Evolutionary conservation across 768 basidiomycete species (phyloP), one percentile per base, ranked within the genome.

Genomic region (Saitozyma podzolica): DNA sequence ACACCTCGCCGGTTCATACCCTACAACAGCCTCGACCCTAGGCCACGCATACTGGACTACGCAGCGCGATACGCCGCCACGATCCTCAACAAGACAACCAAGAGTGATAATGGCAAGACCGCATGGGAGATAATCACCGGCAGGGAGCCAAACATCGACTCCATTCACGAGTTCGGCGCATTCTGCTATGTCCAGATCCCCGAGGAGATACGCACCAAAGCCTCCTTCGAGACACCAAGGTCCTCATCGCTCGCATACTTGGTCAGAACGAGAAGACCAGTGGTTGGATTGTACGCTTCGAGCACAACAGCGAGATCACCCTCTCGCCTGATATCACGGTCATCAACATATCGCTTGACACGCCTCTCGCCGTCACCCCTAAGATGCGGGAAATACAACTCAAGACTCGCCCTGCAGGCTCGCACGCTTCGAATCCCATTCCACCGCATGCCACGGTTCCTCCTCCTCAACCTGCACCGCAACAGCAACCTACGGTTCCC

Each of bases 21-120:
- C n/a, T n/a, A n/a, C n/a, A n/a, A n/a, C n/a, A n/a, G n/a, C n/a
- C n/a, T n/a, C n/a, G n/a, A n/a, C 29, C 16, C 45, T 63, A 8
- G 62, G 40, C 37, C 56, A 63, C 39, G 14, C 29, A 7, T 63
- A 49, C 62, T 63, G 62, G 62, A 63, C 50, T 59, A 39, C 41
- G 62, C 62, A n/a, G 48, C 45, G 50, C 58, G 40, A 43, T 59
- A 59, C 49, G 62, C 62, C 40, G 17, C 58, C 5, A 42, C 50
- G 8, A 40, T 62, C 7, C 37, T 59, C 41, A 62, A 13, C 13
- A 62, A 62, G 58, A 58, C 61, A 7, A 59, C 8, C 19, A 13
- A 8, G 8, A 42, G 41, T 19, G 19, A n/a, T 7, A 41, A 57
- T 50, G 61, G 61, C 9, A 39, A 50, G 9, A 55, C 6, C 13